Evolutionary conservation across 169 alveolate genomes (phyloP).

Genomic region (Plasmodium billcollinsi): DNA sequence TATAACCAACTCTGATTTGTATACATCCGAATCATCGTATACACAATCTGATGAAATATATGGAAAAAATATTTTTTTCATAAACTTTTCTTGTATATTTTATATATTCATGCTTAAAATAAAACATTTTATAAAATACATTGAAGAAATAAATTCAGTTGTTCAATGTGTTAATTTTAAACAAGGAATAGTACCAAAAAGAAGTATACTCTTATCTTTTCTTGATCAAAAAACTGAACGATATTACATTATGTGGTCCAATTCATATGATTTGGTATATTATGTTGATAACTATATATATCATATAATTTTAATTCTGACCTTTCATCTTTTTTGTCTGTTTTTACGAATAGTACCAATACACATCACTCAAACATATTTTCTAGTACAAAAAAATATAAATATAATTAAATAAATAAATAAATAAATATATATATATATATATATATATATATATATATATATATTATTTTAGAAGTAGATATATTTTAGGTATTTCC

Average conservation of each 20-base stretch:
- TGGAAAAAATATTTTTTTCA: conserved; percentile 36
- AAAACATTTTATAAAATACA: conserved; percentile 36
- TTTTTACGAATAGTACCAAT: conserved; percentile 50
- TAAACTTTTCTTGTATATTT: conserved; percentile 57
- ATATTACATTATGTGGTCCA: conserved; percentile 68
- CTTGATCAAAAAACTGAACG: conserved; percentile 64
- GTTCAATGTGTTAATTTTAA: conserved; percentile 41
- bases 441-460: not conserved
- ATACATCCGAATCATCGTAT: not conserved
- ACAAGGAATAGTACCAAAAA: conserved; percentile 40
- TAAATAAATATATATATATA: not conserved
- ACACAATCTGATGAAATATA: conserved; percentile 1
- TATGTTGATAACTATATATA: conserved; percentile 55
- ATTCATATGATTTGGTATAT: conserved; percentile 45
- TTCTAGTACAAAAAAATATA: not conserved
- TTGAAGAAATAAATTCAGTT: conserved; percentile 54
- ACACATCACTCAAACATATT: conserved; percentile 32
- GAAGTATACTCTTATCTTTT: conserved; percentile 29
- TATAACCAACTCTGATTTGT: not conserved
- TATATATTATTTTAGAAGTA: not conserved
- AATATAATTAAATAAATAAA: not conserved
- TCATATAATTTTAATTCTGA: conserved; percentile 26
- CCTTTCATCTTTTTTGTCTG: conserved; percentile 23
- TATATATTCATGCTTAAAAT: conserved; percentile 34
- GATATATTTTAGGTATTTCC: too few species aligned